Base-by-base conservation (phyloP, 108 stramenopile species). In the Thalassiosira profunda region DNA sequence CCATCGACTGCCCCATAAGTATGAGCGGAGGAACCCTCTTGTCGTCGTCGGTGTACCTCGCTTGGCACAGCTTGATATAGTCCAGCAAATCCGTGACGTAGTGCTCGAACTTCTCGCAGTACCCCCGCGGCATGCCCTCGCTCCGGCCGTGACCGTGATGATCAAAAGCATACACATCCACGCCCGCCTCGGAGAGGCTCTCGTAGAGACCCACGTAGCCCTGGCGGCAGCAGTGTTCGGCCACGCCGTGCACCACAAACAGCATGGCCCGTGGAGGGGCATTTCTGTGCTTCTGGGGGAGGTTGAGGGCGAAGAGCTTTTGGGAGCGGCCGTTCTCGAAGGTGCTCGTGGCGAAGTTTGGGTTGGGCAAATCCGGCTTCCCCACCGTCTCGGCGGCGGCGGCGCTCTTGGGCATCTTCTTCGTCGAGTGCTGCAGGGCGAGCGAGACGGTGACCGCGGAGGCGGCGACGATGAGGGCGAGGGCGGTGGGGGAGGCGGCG, bases 61-160 rank as follows among this genome's bases (percentile, higher is more conserved):
- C 17, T 23, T 61, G 54, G 4, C 51, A 42, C 3, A 36, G 20
- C 14, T 67, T 37, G 20, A 66, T 44, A 26, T 65, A 78, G 3
- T 63, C 48, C 1, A 65, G 38, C 6, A 65, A 20, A 53, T 78
- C 77, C 23, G 33, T 24, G 33, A 78, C 64, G 42, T 48, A 72
- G 38, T 72, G 44, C n/a, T 72, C 77, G 24, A 72, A 38, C 54
- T 66, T 59, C 15, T 78, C 70, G 29, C 51, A 57, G 30, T 65
- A 78, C 28, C 71, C 77, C 5, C 77, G 43, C 0, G 75, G 77
- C 14, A 60, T 49, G 3, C 77, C 77, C 25, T 67, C 77, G 38
- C 71, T 72, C 4, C 70, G 57, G 8, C 77, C 77, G 44, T 78
- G 70, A 24, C 77, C 77, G 36, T 72, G 77, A 54, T 33, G 55